phyloP scores from a whole-genome alignment of 2,329 filamentous ascomycete species.

The Xylariales sp. region DNA sequence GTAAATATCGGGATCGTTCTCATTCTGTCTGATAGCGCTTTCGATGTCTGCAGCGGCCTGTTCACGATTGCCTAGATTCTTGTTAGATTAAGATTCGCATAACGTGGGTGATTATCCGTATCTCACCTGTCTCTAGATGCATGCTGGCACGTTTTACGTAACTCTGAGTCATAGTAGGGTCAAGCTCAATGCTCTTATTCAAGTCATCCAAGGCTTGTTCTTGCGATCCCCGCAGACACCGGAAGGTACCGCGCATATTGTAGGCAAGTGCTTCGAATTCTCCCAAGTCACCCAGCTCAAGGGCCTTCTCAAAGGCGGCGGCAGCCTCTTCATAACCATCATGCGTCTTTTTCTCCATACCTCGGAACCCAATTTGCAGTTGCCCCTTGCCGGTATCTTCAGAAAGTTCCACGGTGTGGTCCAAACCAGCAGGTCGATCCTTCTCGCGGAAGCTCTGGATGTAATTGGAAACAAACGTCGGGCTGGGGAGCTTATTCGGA shows the following conservation, averaged over 20 bases:
- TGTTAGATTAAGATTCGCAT: slow-evolving; percentile 14
- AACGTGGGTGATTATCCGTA: neutral
- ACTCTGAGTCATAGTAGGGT: slow-evolving; percentile 90
- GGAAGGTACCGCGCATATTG: slow-evolving; percentile 97
- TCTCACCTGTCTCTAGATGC: slow-evolving; percentile 88
- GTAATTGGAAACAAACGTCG: slow-evolving; percentile 98
- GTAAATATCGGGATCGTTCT: slow-evolving; percentile 94
- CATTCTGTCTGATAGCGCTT: slow-evolving; percentile 84
- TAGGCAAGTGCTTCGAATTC: slow-evolving; percentile 91
- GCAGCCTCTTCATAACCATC: slow-evolving; percentile 93
- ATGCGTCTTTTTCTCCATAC: slow-evolving; percentile 85
- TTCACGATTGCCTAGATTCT: slow-evolving; percentile 77
- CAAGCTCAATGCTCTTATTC: slow-evolving; percentile 91
- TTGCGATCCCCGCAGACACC: slow-evolving; percentile 90
- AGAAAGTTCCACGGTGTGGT: slow-evolving; percentile 80
- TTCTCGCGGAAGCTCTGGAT: slow-evolving; percentile 96
- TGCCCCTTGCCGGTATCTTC: slow-evolving; percentile 86
- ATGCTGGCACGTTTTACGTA: slow-evolving; percentile 99
- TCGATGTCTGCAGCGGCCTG: slow-evolving; percentile 89
- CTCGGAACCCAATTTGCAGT: slow-evolving; percentile 83
- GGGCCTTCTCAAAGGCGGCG: slow-evolving; percentile 84
- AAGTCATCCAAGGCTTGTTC: slow-evolving; percentile 84
- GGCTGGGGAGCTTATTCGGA: slow-evolving; percentile 87
- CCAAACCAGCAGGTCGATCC: slow-evolving; percentile 81
- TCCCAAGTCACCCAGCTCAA: slow-evolving; percentile 83